Conservation (phyloP, 1,284 basidiomycete species). For the Entoloma clypeatum region DNA sequence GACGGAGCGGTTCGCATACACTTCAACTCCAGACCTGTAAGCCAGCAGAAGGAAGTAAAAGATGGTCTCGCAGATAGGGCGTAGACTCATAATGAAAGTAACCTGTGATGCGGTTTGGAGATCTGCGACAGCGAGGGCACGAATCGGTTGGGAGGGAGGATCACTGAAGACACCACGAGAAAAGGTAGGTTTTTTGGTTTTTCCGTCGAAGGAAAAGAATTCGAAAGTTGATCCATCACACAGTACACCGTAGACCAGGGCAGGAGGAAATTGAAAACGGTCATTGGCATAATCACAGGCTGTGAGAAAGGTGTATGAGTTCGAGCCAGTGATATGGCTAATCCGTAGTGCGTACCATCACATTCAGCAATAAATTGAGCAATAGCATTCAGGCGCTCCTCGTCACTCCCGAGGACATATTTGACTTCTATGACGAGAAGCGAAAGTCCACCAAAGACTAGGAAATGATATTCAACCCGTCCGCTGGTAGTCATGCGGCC, state of each 20-base stretch:
- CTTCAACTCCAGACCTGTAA: slow-evolving; percentile 14
- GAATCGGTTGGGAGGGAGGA: background rate
- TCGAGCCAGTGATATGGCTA: slow-evolving; percentile 6
- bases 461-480: slow-evolving; percentile 12
- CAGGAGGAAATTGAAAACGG: slow-evolving; percentile 5
- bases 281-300: slow-evolving; percentile 12
- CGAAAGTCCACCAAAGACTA: slow-evolving; percentile 8
- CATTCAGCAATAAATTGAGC: slow-evolving; percentile 13
- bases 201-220: slow-evolving; percentile 15
- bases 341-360: slow-evolving; percentile 11
- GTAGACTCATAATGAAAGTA: slow-evolving; percentile 12
- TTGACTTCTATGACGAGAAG: slow-evolving; percentile 13
- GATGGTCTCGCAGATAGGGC: slow-evolving; percentile 13
- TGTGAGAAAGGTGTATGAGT: slow-evolving; percentile 10
- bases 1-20: slow-evolving; percentile 7
- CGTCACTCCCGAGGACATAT: slow-evolving; percentile 4
- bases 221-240: slow-evolving; percentile 13
- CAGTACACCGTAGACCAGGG: slow-evolving; percentile 11
- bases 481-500: slow-evolving; percentile 7
- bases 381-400: slow-evolving; percentile 12
- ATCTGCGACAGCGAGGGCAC: slow-evolving; percentile 6
- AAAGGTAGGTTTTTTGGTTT: slow-evolving; percentile 9
- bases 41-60: slow-evolving; percentile 14
- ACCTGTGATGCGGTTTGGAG: background rate
- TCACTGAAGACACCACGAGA: slow-evolving; percentile 8